Evolutionary conservation across 768 basidiomycete genomes (phyloP).

Genomic region (Boletus huronensis): DNA sequence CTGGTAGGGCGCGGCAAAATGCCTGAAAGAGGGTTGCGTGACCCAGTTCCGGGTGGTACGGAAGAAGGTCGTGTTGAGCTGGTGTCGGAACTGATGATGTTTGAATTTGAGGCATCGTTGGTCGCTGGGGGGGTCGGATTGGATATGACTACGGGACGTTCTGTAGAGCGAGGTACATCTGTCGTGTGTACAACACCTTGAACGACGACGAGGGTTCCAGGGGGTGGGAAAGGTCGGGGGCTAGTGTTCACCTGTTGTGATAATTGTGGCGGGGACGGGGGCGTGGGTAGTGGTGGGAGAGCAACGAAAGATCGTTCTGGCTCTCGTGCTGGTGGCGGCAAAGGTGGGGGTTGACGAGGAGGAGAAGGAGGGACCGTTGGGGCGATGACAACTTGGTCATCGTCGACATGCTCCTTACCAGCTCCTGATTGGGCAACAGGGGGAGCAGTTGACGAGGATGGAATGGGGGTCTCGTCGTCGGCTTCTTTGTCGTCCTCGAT

Average conservation of each 20-base stretch:
- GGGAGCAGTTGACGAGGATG: constrained; percentile 21
- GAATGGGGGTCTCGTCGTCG: neutral
- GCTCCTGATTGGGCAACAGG: constrained; percentile 3
- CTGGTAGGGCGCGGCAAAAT: constrained; percentile 39
- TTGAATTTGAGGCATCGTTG: constrained; percentile 5
- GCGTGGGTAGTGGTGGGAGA: constrained; percentile 13
- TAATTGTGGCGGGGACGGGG: constrained; percentile 20
- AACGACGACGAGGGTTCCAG: constrained; percentile 77
- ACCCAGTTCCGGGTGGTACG: constrained; percentile 28
- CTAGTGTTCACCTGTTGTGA: constrained; percentile 17
- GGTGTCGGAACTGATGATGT: constrained; percentile 4
- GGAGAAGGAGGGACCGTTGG: constrained; percentile 12
- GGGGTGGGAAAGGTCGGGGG: constrained; percentile 59
- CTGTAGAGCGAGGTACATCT: constrained; percentile 47
- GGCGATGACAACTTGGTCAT: constrained; percentile 23
- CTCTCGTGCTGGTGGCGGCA: constrained; percentile 7
- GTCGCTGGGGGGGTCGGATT: constrained; percentile 6
- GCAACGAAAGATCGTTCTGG: constrained; percentile 11
- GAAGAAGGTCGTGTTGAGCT: constrained; percentile 18
- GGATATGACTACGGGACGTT: constrained; percentile 18
- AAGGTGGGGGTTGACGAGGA: constrained; percentile 8
- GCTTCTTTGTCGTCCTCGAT: constrained; percentile 4
- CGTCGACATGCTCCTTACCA: constrained; percentile 1
- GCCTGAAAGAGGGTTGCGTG: constrained; percentile 35
- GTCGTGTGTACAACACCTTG: constrained; percentile 82